phyloP scores from a whole-genome alignment of 768 basidiomycete species.

The Suillus spraguei region DNA sequence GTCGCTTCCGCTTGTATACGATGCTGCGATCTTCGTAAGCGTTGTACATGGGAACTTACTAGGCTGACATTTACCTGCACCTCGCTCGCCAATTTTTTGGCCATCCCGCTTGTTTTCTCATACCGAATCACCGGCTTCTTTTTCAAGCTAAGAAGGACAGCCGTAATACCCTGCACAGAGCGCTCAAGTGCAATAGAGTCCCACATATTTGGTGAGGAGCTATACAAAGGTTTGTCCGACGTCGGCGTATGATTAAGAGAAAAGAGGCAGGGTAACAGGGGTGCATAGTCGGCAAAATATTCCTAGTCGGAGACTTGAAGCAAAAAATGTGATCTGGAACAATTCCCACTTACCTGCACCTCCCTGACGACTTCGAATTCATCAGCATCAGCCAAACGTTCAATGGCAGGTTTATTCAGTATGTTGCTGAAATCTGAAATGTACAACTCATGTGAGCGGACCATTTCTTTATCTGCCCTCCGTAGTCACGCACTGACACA shows the following conservation, averaged over 20 bases:
- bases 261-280: slow-evolving; percentile 84
- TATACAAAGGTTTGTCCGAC: slow-evolving; percentile 65
- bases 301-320: slow-evolving; percentile 54
- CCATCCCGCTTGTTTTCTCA: slow-evolving; percentile 91
- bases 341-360: slow-evolving; percentile 72
- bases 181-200: slow-evolving; percentile 71
- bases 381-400: slow-evolving; percentile 90
- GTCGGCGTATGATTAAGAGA: slow-evolving; percentile 81
- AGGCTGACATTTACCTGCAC: slow-evolving; percentile 58
- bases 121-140: slow-evolving; percentile 95
- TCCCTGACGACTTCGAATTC: slow-evolving; percentile 96
- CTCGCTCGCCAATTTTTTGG: slow-evolving; percentile 85
- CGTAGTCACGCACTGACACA: slow-evolving; percentile 91
- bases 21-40: slow-evolving; percentile 48
- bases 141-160: slow-evolving; percentile 90
- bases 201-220: slow-evolving; percentile 73
- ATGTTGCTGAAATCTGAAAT: slow-evolving; percentile 91
- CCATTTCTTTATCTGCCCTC: slow-evolving; percentile 17
- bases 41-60: slow-evolving; percentile 13
- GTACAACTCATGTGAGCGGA: slow-evolving; percentile 19
- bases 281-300: slow-evolving; percentile 96
- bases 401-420: slow-evolving; percentile 86
- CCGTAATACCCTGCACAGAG: slow-evolving; percentile 79
- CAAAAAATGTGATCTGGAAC: background rate
- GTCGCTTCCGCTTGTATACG: slow-evolving; percentile 78